A percentile compares a stretch with the other conserved stretches of the same genome.
Conservation (phyloP, 768 basidiomycete species). For the Tubosaeta brunneosetosa region DNA sequence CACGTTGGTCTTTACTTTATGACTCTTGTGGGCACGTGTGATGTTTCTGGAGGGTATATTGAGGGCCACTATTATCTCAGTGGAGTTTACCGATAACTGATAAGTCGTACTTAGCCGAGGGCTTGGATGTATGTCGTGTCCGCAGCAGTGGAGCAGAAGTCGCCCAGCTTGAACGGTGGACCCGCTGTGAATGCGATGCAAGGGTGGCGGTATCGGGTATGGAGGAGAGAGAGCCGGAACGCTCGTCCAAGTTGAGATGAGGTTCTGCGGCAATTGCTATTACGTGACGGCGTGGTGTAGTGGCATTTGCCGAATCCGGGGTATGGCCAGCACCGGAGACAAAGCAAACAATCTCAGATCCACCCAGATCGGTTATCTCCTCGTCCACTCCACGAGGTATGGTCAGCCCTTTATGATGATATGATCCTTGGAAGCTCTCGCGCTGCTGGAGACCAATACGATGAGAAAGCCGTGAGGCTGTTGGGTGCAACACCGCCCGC, state of each 20-base stretch:
- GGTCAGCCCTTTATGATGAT: not conserved
- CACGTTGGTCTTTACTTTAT: not conserved
- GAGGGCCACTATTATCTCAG: not conserved
- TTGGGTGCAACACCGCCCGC: slow-evolving; percentile 13
- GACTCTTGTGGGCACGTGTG: not conserved
- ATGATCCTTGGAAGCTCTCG: not conserved
- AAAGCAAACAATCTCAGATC: slow-evolving; percentile 32
- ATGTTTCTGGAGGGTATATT: not conserved
- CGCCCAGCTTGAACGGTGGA: not conserved
- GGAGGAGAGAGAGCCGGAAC: not conserved
- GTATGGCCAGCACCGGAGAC: slow-evolving; percentile 30
- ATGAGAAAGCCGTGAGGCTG: not conserved
- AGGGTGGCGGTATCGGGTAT: slow-evolving; percentile 4
- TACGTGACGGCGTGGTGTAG: slow-evolving; percentile 2
- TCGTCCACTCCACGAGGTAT: slow-evolving; percentile 2
- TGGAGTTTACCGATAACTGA: not conserved
- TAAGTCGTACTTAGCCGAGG: not conserved
- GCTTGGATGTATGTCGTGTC: not conserved
- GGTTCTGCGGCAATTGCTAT: not conserved
- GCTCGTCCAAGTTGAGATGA: not conserved
- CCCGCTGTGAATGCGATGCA: not conserved
- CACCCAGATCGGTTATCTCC: slow-evolving; percentile 8
- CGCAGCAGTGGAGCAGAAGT: not conserved
- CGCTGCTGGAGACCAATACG: not conserved
- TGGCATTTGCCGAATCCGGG: slow-evolving; percentile 31